Conservation (phyloP, 805 yeast species). For the Lipomyces starkeyi region DNA sequence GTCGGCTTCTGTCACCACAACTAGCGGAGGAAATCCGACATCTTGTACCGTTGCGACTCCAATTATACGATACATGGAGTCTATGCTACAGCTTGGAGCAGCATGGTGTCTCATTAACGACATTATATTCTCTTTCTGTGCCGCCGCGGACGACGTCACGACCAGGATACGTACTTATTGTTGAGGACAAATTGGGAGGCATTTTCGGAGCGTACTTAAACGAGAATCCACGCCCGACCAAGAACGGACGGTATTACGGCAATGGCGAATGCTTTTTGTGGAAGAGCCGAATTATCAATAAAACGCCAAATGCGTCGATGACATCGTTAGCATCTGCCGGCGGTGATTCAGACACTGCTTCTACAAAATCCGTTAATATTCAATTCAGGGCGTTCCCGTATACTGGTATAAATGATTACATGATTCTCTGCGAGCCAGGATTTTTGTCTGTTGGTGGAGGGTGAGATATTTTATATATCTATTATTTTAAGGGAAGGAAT, state of each 20-base stretch:
- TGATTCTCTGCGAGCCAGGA: conserved; percentile 77
- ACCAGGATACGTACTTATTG: conserved; percentile 74
- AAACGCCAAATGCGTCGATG: conserved; percentile 84
- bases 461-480: conserved; percentile 14
- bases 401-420: conserved; percentile 86
- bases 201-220: conserved; percentile 56
- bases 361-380: conserved; percentile 38
- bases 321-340: conserved; percentile 66
- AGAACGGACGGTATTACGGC: conserved; percentile 78
- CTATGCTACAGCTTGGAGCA: conserved; percentile 85
- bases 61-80: conserved; percentile 77
- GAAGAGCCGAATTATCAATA: conserved; percentile 74
- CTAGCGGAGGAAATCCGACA: conserved; percentile 77
- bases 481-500: not conserved
- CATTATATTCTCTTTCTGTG: conserved; percentile 66
- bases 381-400: conserved; percentile 82
- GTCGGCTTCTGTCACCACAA: conserved; percentile 61
- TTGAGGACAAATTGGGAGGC: conserved; percentile 58
- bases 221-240: conserved; percentile 74
- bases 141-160: conserved; percentile 52
- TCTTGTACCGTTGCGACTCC: conserved; percentile 78
- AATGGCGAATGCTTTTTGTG: conserved; percentile 92
- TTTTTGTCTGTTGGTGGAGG: conserved; percentile 90
- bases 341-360: conserved; percentile 28
- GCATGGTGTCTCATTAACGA: conserved; percentile 84